Evolutionary conservation across 2,329 filamentous ascomycete genomes (phyloP).

Genomic region (Neofusicoccum ribis): DNA sequence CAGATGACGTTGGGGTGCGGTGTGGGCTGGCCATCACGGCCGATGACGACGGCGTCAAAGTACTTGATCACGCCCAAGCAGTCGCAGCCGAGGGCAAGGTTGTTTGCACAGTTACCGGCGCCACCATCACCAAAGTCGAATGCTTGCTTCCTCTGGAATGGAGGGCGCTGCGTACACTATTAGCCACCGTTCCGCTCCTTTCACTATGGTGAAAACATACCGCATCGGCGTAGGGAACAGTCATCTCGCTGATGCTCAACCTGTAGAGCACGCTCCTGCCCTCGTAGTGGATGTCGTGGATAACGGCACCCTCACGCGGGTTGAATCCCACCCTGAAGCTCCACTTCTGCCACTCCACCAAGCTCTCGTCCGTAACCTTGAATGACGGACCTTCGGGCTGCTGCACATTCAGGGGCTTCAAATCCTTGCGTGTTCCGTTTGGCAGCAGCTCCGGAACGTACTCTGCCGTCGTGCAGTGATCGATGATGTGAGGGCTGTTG

Average conservation of each 20-base stretch:
- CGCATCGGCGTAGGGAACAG: constrained; percentile 15
- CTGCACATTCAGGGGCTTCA: constrained; percentile 70
- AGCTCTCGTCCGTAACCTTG: constrained; percentile 48
- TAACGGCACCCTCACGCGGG: constrained; percentile 60
- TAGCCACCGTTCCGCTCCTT: background rate
- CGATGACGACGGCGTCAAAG: constrained; percentile 59
- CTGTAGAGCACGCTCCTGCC: constrained; percentile 66
- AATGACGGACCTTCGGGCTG: constrained; percentile 72
- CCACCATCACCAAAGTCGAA: constrained; percentile 73
- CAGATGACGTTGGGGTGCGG: constrained; percentile 63
- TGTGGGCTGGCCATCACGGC: constrained; percentile 56
- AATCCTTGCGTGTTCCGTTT: constrained; percentile 40
- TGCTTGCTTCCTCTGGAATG: constrained; percentile 69
- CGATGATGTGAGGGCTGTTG: constrained; percentile 37
- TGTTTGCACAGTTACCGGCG: constrained; percentile 67
- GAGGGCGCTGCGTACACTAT: constrained; percentile 47
- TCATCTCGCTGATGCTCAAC: constrained; percentile 68
- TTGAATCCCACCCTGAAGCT: constrained; percentile 42
- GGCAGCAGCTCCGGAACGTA: constrained; percentile 48
- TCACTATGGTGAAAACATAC: background rate
- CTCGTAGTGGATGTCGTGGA: constrained; percentile 70
- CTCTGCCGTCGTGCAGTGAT: constrained; percentile 55
- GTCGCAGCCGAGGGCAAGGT: constrained; percentile 67
- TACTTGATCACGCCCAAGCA: constrained; percentile 69
- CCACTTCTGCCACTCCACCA: constrained; percentile 52